These are phyloP conservation scores for Aspergillus pseudoterreus DNA, from an alignment of 2,329 filamentous ascomycete species.

Conservation along the genomic window DNA sequence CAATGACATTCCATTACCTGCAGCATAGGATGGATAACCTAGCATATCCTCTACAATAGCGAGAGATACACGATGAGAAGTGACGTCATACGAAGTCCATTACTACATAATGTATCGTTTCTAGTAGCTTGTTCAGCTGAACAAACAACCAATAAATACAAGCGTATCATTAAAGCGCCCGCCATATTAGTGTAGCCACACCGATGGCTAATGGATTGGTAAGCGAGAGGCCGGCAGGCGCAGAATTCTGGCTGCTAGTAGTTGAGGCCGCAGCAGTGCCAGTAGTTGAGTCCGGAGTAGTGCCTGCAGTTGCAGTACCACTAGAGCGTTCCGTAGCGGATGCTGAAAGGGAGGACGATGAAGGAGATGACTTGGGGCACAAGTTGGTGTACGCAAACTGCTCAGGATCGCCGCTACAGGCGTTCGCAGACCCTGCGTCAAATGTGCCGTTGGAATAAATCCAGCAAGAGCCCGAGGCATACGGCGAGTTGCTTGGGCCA, in stretches of 20 bases:
- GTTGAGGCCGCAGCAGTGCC: neutral
- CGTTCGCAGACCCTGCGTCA: conserved; percentile 14
- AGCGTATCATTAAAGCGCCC: neutral
- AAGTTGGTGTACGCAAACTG: conserved; percentile 30
- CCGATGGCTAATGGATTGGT: neutral
- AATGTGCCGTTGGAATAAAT: conserved; percentile 27
- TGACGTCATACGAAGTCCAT: neutral
- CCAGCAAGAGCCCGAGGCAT: conserved; percentile 26
- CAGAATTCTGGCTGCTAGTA: neutral
- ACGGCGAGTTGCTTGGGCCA: conserved; percentile 16
- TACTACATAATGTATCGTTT: neutral
- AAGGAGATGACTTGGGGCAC: conserved; percentile 25
- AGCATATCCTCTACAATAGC: neutral
- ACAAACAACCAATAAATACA: neutral
- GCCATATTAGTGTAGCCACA: neutral
- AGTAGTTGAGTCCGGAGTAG: neutral
- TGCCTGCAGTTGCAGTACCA: neutral
- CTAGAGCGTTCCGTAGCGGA: neutral
- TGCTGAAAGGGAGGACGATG: neutral
- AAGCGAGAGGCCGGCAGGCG: neutral
- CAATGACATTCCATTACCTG: too few species aligned
- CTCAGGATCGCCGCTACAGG: conserved; percentile 21
- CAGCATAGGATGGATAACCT: too few species aligned
- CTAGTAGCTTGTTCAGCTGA: neutral
- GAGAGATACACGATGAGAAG: neutral